A percentile compares a stretch with the other conserved stretches of the same genome.
Evolutionary conservation across 306 rosid species (phyloP).

Genomic region (Alnus rubra): DNA sequence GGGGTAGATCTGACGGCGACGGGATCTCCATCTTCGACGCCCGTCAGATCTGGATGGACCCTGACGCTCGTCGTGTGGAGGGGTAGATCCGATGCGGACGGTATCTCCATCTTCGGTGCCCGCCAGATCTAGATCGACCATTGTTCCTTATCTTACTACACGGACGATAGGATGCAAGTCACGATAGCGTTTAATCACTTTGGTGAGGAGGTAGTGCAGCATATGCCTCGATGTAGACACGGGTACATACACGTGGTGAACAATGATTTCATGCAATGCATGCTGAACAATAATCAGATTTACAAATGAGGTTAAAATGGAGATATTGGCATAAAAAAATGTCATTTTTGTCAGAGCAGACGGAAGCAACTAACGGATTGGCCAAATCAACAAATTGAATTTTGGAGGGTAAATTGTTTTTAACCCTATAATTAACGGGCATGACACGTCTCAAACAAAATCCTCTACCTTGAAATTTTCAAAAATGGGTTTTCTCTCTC

Average conservation of each 20-base stretch:
- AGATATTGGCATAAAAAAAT: too few relatives aligned
- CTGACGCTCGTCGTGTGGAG: too few relatives aligned
- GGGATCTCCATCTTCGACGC: constrained; percentile 77
- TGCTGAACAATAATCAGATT: too few relatives aligned
- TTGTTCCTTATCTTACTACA: constrained; percentile 67
- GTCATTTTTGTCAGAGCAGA: too few relatives aligned
- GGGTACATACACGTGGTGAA: constrained; percentile 92
- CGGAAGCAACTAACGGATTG: too few relatives aligned
- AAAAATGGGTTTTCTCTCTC: constrained; percentile 13
- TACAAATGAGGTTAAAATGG: too few relatives aligned
- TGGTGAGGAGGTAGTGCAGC: constrained; percentile 78
- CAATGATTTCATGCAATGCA: constrained; percentile 52
- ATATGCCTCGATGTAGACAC: constrained; percentile 86
- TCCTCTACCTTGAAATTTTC: constrained; percentile 2
- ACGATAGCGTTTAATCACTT: constrained; percentile 92
- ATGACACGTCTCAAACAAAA: background rate
- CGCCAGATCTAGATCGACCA: constrained; percentile 53
- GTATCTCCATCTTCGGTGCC: too few relatives aligned
- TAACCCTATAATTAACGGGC: background rate
- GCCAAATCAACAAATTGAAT: too few relatives aligned
- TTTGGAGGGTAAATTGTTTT: too few relatives aligned
- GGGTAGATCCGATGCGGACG: too few relatives aligned
- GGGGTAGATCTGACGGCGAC: constrained; percentile 87
- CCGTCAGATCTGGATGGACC: constrained; percentile 56
- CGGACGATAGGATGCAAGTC: constrained; percentile 95